A percentile compares a stretch with the other conserved stretches of the same genome.
phyloP scores from a whole-genome alignment of 768 basidiomycete species.

The Sarcodon aspratus region DNA sequence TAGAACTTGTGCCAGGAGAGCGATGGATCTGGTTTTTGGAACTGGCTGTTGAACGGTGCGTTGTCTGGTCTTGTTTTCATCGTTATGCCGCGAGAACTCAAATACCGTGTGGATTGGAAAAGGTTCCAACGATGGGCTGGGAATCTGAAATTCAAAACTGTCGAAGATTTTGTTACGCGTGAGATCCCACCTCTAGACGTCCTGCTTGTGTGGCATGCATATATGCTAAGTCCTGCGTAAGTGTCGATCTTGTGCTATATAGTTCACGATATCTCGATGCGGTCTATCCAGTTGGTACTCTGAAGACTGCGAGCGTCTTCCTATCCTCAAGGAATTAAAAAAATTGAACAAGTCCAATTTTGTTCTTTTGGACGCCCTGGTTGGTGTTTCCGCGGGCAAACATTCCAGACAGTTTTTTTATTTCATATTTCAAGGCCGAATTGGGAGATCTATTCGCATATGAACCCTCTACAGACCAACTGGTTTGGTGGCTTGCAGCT shows the following conservation, averaged over 20 bases:
- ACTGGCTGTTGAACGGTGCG: constrained; percentile 8
- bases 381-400: not conserved
- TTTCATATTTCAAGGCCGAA: not conserved
- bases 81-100: too few species aligned
- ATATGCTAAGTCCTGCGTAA: constrained; percentile 26
- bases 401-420: not conserved
- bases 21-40: constrained; percentile 7
- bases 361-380: not conserved
- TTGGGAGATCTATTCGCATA: not conserved
- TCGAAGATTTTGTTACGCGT: too few species aligned
- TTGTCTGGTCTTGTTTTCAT: too few species aligned
- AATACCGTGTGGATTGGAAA: too few species aligned
- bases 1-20: not conserved
- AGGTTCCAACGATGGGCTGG: too few species aligned
- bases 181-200: constrained; percentile 27
- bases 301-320: constrained; percentile 4
- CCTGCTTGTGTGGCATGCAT: constrained; percentile 33
- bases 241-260: not conserved
- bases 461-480: not conserved
- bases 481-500: constrained; percentile 8
- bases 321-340: not conserved
- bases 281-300: constrained; percentile 8
- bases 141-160: too few species aligned
- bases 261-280: not conserved
- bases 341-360: not conserved